Conservation (phyloP, 306 rosid genomes). For the Lathyrus sativus region DNA sequence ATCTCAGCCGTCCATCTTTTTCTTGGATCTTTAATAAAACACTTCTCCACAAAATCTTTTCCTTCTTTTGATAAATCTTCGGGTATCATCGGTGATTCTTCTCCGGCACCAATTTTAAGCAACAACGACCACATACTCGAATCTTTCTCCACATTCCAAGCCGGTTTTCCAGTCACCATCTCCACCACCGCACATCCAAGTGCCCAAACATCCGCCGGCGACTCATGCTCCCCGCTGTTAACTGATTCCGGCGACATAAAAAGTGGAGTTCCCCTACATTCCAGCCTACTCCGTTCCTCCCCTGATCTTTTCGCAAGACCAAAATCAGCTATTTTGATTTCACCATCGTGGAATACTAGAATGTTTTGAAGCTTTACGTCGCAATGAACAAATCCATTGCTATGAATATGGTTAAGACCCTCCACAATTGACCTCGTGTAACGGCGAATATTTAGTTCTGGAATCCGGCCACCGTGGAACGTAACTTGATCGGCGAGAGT, state of each 20-base stretch:
- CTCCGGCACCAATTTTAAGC: constrained; percentile 66
- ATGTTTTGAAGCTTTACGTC: constrained; percentile 83
- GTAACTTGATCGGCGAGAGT: constrained; percentile 57
- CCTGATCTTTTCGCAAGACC: constrained; percentile 65
- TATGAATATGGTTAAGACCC: constrained; percentile 67
- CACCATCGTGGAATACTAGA: constrained; percentile 62
- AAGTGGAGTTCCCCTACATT: constrained; percentile 80
- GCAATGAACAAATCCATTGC: constrained; percentile 81
- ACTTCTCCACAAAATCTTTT: constrained; percentile 65
- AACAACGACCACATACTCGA: constrained; percentile 52
- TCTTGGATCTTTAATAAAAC: constrained; percentile 68
- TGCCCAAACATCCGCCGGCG: constrained; percentile 79
- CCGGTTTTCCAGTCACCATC: constrained; percentile 78
- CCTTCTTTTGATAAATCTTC: constrained; percentile 62
- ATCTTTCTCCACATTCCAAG: constrained; percentile 50
- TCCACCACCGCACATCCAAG: constrained; percentile 77
- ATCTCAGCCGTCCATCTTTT: constrained; percentile 91
- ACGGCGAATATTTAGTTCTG: constrained; percentile 48
- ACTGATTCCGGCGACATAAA: constrained; percentile 91
- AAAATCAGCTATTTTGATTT: constrained; percentile 79
- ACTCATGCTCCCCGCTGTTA: constrained; percentile 50
- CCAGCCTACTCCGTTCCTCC: constrained; percentile 45
- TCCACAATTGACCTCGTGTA: constrained; percentile 51
- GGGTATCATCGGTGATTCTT: constrained; percentile 68
- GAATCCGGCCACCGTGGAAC: constrained; percentile 53